Evolutionary conservation across 179 eudicot species (phyloP), one percentile per base, ranked within the genome.

Genomic region (Corrigiola litoralis): DNA sequence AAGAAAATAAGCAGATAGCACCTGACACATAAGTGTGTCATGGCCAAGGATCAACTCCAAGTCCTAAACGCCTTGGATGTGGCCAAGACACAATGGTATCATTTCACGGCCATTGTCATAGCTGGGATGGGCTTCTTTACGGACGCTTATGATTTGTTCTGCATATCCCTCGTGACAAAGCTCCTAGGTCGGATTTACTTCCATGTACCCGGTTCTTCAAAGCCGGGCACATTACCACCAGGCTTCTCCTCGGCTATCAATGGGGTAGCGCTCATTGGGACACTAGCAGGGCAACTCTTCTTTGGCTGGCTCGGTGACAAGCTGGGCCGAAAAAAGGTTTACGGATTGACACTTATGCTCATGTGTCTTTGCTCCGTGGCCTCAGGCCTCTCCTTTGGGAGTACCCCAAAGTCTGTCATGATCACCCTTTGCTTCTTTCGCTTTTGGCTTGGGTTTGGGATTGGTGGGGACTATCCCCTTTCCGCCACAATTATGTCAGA

Each of bases 301-400:
- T 85, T 85, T 58, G 92, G 92, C 55, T 84, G 88, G 92, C 82
- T 86, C n/a, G 92, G 88, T 23, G 92, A 86, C 66, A 86, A 86
- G 72, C 29, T 86, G 49, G 92, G 87, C 45, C 73, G 92, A 4
- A 86, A 84, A 61, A 65, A 65, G 51, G 87, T 85, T n/a, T 85
- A 85, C 33, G 87, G 87, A 4, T 41, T 84, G 28, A 85, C 92
- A 21, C 82, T 86, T 23, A 72, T 81, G 83, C 79, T 86, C 50
- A 86, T 86, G 92, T 71, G 72, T 14, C 17, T 81, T 16, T 65
- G 82, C n/a, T 81, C 92, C 0, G 32, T 84, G 8, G 92, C 82
- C 23, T 84, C 87, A 0, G 88, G 88, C 1, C 77, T 86, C 25
- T 86, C 92, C 8, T 84, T 84, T n/a, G 81, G 87, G 18, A 68